Evolutionary conservation across 495 filamentous ascomycete genomes (phyloP).

Genomic region (Penicillium lagena): DNA sequence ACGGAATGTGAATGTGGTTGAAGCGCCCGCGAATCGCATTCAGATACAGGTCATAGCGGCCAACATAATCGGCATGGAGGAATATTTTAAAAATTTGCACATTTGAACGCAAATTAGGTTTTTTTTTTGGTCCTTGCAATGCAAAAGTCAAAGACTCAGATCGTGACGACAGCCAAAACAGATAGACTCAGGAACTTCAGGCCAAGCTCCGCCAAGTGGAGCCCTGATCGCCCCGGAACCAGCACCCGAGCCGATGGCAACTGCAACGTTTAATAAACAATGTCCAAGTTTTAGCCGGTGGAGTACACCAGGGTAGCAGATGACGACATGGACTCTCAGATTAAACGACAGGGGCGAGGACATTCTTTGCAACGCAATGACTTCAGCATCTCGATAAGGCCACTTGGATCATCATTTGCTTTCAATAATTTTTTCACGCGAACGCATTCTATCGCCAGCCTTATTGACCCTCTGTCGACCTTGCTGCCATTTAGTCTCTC

Average conservation of each 20-base stretch:
- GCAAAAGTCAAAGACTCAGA: too few relatives aligned
- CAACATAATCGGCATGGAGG: too few relatives aligned
- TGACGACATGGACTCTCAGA: constrained; percentile 7
- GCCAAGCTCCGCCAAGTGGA: too few relatives aligned
- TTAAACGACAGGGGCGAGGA: too few relatives aligned
- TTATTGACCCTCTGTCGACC: neutral
- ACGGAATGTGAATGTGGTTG: constrained; percentile 14
- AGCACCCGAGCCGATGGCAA: constrained; percentile 12
- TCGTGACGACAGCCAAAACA: too few relatives aligned
- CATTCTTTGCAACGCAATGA: too few relatives aligned
- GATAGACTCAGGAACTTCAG: too few relatives aligned
- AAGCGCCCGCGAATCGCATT: neutral
- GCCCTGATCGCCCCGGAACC: neutral
- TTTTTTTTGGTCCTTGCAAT: too few relatives aligned
- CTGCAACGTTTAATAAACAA: constrained; percentile 23
- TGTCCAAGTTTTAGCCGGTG: constrained; percentile 11
- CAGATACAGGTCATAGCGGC: neutral
- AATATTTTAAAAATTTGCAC: too few relatives aligned
- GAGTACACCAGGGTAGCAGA: constrained; percentile 12
- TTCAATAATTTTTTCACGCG: neutral
- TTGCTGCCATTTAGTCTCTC: constrained; percentile 1
- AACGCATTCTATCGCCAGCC: neutral
- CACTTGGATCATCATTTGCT: neutral
- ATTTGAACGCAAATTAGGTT: too few relatives aligned
- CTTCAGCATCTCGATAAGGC: too few relatives aligned